Percentiles rank a stretch among this genome's conserved stretches.
Evolutionary conservation across 257 asterid genomes (phyloP).

Genomic region (Solanum rostratum): DNA sequence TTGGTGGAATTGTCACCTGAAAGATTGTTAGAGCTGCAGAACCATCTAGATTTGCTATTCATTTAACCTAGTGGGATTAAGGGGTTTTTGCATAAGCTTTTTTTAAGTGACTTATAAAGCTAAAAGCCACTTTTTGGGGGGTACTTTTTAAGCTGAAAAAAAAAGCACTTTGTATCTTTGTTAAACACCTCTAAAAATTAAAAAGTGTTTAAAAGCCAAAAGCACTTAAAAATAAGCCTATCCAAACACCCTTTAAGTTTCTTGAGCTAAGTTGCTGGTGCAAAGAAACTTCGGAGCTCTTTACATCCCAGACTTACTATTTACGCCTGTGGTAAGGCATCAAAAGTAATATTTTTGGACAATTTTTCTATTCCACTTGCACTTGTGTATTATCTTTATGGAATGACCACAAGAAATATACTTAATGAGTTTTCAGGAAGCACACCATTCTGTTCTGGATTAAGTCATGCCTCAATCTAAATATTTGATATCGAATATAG

Average conservation of each 20-base stretch:
- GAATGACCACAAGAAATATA: background rate
- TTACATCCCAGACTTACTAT: background rate
- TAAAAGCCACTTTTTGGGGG: too few relatives aligned
- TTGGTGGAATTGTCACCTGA: background rate
- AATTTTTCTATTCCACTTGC: background rate
- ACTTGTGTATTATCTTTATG: background rate
- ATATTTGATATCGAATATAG: background rate
- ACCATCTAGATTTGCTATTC: background rate
- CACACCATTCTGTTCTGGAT: background rate
- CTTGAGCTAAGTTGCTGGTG: background rate
- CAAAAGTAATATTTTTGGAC: background rate
- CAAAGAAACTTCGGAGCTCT: background rate
- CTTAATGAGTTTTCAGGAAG: background rate
- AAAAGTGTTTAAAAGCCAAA: too few relatives aligned
- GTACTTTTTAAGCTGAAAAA: too few relatives aligned
- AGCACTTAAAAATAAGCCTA: too few relatives aligned
- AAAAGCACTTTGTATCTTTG: too few relatives aligned
- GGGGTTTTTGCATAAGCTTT: too few relatives aligned
- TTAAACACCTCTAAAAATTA: too few relatives aligned
- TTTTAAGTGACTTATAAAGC: too few relatives aligned
- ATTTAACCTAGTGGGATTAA: background rate
- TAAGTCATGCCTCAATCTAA: background rate
- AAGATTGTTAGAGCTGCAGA: background rate
- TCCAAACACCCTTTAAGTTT: background rate
- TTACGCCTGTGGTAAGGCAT: background rate